phyloP scores from a whole-genome alignment of 2,329 filamentous ascomycete genomes.

The Paraphaeosphaeria sporulosa region DNA sequence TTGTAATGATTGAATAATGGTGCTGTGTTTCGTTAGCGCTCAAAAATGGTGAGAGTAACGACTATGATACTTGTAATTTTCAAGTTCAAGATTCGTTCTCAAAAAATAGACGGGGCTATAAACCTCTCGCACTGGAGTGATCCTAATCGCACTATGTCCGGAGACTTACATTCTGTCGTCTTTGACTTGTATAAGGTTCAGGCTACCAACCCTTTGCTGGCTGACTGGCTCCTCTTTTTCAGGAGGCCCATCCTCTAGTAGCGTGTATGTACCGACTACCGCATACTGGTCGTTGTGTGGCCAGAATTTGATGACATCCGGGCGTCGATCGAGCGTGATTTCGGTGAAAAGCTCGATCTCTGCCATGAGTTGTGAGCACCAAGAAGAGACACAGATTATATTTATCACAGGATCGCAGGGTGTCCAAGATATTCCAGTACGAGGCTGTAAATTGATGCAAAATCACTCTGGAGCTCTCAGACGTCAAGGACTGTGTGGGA shows the following conservation, averaged over 20 bases:
- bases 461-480: too few species aligned
- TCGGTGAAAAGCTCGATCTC: conserved; percentile 56
- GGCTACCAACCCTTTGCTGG: conserved; percentile 75
- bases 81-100: not conserved
- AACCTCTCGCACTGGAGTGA: not conserved
- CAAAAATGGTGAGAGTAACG: not conserved
- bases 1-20: conserved; percentile 63
- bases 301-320: conserved; percentile 80
- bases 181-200: conserved; percentile 70
- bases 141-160: too few species aligned
- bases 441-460: not conserved
- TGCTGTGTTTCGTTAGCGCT: conserved; percentile 18
- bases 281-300: conserved; percentile 69
- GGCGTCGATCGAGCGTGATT: conserved; percentile 69
- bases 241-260: conserved; percentile 25
- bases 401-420: not conserved
- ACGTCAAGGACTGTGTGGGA: conserved; percentile 3
- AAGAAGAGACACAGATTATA: not conserved
- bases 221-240: conserved; percentile 43
- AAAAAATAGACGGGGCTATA: not conserved
- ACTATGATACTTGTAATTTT: too few species aligned
- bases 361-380: conserved; percentile 30
- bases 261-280: conserved; percentile 83
- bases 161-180: conserved; percentile 64
- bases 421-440: not conserved